These are phyloP conservation scores for Penicillium chermesinum DNA, from an alignment of 495 filamentous ascomycete species.

Conservation along the genomic window DNA sequence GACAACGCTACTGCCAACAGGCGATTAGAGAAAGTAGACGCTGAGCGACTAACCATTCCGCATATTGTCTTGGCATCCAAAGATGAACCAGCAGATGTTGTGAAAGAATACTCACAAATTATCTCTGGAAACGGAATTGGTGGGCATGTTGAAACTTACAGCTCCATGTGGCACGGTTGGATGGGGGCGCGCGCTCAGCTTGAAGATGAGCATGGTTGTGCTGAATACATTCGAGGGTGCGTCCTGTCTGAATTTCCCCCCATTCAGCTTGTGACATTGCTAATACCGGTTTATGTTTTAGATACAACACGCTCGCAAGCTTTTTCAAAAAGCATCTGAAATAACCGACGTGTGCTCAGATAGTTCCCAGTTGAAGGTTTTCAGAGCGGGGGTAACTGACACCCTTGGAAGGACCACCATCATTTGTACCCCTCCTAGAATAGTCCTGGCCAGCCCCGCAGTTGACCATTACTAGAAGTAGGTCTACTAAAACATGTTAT, in stretches of 20 bases:
- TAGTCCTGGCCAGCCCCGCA: too few species aligned
- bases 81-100: slow-evolving; percentile 43
- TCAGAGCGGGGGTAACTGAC: too few species aligned
- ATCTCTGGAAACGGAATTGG: slow-evolving; percentile 31
- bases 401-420: too few species aligned
- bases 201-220: slow-evolving; percentile 41
- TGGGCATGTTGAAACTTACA: slow-evolving; percentile 47
- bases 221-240: slow-evolving; percentile 51
- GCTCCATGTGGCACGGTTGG: slow-evolving; percentile 55
- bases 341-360: too few species aligned
- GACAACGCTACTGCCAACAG: too few species aligned
- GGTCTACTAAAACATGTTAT: too few species aligned
- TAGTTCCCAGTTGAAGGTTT: too few species aligned
- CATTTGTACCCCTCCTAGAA: too few species aligned
- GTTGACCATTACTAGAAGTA: too few species aligned
- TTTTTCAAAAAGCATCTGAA: slow-evolving; percentile 46
- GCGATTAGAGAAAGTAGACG: slow-evolving; percentile 36
- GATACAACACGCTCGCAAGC: slow-evolving; percentile 37
- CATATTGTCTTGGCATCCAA: slow-evolving; percentile 51
- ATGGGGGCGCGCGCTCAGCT: slow-evolving; percentile 58
- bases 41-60: slow-evolving; percentile 42
- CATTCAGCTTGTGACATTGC: too few species aligned
- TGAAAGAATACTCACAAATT: slow-evolving; percentile 35
- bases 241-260: slow-evolving; percentile 16
- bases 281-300: slow-evolving; percentile 4